Evolutionary conservation across 2,329 filamentous ascomycete species (phyloP), one percentile per base, ranked within the genome.

Genomic region (Microdochium paspali): DNA sequence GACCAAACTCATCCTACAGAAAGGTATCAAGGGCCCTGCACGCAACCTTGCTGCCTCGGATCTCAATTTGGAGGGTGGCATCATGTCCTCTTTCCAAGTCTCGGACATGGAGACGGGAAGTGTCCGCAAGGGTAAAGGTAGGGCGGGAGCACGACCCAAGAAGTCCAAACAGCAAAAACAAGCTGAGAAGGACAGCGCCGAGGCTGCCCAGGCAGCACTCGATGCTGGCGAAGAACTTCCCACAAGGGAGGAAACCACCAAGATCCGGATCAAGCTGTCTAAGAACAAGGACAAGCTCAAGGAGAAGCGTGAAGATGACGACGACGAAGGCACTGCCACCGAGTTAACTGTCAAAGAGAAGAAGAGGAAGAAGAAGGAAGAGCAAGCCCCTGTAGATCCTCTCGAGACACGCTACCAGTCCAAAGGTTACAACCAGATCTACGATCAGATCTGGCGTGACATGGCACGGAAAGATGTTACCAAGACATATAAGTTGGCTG

Each of bases 401-500:
- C 73, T 79, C 21, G 77, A 83, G 50, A 76, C 80, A 50, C 77
- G 77, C 50, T 93, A 87, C 66, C 84, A 87, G 55, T 93, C 90
- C 45, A 95, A 95, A 63, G 90, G 87, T 18, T 98, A 94, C 70
- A 90, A 94, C 60, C 90, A 95, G 65, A 91, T 98, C 49, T 96
- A 96, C 65, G 90, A 95, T 59, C 90, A 96, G 65, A 97, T 97
- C 54, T 94, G 89, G 84, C 86, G 91, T 54, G 93, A 98, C 60
- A 82, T 98, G 58, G 88, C 91, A 2, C 83, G 89, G 51, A 95
- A 95, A 63, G 90, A 95, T 63, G 86, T 96, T 51, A 87, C 86
- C 59, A 97, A 96, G 70, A 87, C 95, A 0, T 90, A 82, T 63
- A 88, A 93, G 55, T 77, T 96, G 62, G 94, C 94, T 48, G 81